Percentiles rank a stretch among this genome's conserved stretches.
These are phyloP conservation scores for Dactylella cylindrospora DNA, from an alignment of 2,329 filamentous ascomycete genomes.

Conservation along the genomic window DNA sequence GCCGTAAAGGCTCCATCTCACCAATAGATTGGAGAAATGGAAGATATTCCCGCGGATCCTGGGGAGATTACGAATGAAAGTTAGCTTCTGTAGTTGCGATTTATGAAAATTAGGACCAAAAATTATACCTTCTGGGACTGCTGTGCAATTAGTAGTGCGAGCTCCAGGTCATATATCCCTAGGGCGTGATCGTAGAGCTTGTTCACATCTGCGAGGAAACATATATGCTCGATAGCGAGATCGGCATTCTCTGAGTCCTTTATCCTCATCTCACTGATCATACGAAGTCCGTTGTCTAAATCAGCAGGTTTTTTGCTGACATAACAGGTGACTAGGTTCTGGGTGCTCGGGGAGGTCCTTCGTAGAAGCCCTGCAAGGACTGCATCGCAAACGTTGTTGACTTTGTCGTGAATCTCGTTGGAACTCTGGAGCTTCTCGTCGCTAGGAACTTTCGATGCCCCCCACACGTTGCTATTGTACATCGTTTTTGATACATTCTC, in stretches of 20 bases:
- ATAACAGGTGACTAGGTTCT: constrained; percentile 91
- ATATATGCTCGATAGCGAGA: constrained; percentile 91
- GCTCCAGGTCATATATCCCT: constrained; percentile 85
- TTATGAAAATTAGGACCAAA: constrained; percentile 5
- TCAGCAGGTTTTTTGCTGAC: constrained; percentile 92
- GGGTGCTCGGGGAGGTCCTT: constrained; percentile 66
- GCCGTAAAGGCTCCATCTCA: constrained; percentile 67
- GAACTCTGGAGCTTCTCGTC: constrained; percentile 37
- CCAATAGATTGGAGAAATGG: constrained; percentile 90
- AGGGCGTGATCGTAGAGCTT: constrained; percentile 86
- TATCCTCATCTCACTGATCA: constrained; percentile 73
- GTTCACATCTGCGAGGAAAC: constrained; percentile 93
- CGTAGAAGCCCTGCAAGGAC: constrained; percentile 68
- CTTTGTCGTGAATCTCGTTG: constrained; percentile 59
- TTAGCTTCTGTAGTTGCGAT: constrained; percentile 7
- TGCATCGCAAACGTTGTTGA: constrained; percentile 85
- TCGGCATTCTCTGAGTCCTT: constrained; percentile 72
- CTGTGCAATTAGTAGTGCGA: constrained; percentile 87
- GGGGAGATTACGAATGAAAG: neutral
- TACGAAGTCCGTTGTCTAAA: constrained; percentile 75
- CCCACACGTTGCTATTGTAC: constrained; percentile 79
- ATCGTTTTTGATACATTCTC: constrained; percentile 93
- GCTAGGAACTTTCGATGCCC: constrained; percentile 36
- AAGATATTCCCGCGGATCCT: constrained; percentile 88
- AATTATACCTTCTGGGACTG: constrained; percentile 76